These are phyloP conservation scores for Delphinella strobiligena DNA, from an alignment of 2,329 filamentous ascomycete genomes.

Conservation along the genomic window DNA sequence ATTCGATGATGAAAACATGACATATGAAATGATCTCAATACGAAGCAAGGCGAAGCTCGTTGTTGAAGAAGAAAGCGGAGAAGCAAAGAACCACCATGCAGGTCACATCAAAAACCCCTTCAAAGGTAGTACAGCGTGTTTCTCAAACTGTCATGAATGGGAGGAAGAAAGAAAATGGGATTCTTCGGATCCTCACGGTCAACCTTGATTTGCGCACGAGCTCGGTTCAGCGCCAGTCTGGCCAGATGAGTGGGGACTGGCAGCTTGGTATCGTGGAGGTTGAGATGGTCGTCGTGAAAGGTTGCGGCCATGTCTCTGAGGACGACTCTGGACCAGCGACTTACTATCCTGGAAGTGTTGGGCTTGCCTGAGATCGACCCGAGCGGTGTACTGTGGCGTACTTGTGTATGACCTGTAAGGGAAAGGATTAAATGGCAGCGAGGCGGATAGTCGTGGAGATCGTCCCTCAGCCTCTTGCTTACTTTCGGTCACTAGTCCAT, in stretches of 20 bases:
- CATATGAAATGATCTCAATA: slow-evolving; percentile 5
- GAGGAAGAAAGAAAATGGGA: background rate
- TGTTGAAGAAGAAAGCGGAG: too few species aligned
- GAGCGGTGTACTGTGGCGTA: too few species aligned
- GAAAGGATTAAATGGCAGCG: too few species aligned
- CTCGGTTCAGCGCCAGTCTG: background rate
- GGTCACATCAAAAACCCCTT: background rate
- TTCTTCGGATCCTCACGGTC: background rate
- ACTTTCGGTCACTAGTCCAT: too few species aligned
- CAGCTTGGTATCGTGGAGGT: background rate
- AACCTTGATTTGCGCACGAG: background rate
- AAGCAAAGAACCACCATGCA: background rate
- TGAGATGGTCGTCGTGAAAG: background rate
- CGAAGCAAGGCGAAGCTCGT: slow-evolving; percentile 34
- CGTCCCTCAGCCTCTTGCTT: too few species aligned
- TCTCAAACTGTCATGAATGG: background rate
- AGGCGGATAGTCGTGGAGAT: too few species aligned
- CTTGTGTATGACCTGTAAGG: too few species aligned
- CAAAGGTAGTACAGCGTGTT: background rate
- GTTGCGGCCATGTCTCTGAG: background rate
- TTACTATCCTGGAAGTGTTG: too few species aligned
- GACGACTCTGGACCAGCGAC: background rate
- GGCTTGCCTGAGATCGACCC: background rate
- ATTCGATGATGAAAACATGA: slow-evolving; percentile 1
- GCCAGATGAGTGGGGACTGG: background rate